These are phyloP conservation scores for Talaromyces islandicus DNA, from an alignment of 2,329 filamentous ascomycete species.

Conservation along the genomic window DNA sequence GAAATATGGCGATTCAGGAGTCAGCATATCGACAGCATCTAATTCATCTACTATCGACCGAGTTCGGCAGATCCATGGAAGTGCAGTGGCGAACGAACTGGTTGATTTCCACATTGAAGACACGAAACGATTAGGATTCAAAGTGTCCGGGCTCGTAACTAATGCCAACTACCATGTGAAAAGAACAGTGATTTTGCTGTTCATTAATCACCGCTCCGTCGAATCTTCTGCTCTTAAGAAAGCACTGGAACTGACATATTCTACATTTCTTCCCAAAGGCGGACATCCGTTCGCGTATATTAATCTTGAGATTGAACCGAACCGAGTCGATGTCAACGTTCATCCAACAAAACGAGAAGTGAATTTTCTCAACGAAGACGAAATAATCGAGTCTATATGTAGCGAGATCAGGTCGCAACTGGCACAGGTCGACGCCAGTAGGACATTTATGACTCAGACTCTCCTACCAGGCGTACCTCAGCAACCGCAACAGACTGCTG, in stretches of 20 bases:
- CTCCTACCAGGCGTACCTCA: slow-evolving; percentile 64
- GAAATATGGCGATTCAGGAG: slow-evolving; percentile 83
- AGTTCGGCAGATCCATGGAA: slow-evolving; percentile 85
- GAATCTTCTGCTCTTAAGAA: slow-evolving; percentile 86
- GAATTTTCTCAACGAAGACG: slow-evolving; percentile 95
- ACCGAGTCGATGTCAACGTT: slow-evolving; percentile 91
- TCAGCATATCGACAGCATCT: slow-evolving; percentile 72
- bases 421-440: slow-evolving; percentile 83
- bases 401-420: slow-evolving; percentile 70
- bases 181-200: slow-evolving; percentile 77
- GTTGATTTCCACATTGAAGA: slow-evolving; percentile 69
- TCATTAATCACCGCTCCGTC: slow-evolving; percentile 94
- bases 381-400: slow-evolving; percentile 84
- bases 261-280: slow-evolving; percentile 81
- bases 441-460: slow-evolving; percentile 90
- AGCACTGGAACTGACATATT: slow-evolving; percentile 84
- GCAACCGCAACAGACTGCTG: slow-evolving; percentile 10
- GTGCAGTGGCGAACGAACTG: slow-evolving; percentile 78
- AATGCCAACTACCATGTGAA: slow-evolving; percentile 96
- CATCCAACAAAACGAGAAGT: slow-evolving; percentile 97
- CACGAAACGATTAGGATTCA: slow-evolving; percentile 70
- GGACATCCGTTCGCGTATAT: slow-evolving; percentile 93
- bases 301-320: slow-evolving; percentile 85
- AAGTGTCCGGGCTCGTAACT: slow-evolving; percentile 71
- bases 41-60: slow-evolving; percentile 69